phyloP scores from a whole-genome alignment of 2,329 filamentous ascomycete genomes.

The Ceratocystis huliohia region DNA sequence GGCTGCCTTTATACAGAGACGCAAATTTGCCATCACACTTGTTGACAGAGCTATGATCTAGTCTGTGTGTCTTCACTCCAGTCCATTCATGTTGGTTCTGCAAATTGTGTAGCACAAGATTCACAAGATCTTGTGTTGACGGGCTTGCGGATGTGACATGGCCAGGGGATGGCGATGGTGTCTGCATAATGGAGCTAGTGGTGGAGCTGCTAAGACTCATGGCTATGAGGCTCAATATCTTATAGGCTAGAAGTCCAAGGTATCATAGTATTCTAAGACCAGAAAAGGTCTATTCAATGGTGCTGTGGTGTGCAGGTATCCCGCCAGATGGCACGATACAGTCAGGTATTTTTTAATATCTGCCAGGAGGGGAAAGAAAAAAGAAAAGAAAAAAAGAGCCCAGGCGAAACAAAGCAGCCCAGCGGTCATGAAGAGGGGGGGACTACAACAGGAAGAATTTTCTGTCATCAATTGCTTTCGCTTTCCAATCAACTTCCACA shows the following conservation, averaged over 20 bases:
- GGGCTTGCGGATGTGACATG: slow-evolving; percentile 12
- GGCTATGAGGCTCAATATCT: neutral
- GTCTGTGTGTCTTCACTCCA: slow-evolving; percentile 41
- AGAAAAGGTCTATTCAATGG: no score
- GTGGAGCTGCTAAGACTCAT: neutral
- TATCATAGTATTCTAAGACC: neutral
- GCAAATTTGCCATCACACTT: slow-evolving; percentile 12
- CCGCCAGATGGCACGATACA: no score
- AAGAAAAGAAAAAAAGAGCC: neutral
- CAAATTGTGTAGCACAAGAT: slow-evolving; percentile 55
- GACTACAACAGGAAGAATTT: no score
- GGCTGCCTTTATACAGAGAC: slow-evolving; percentile 5
- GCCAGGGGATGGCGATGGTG: neutral
- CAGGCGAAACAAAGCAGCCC: neutral
- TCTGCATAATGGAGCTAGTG: slow-evolving; percentile 8
- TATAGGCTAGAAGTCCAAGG: neutral
- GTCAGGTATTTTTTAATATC: no score
- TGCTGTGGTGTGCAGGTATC: no score
- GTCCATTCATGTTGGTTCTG: slow-evolving; percentile 66
- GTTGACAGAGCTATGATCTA: slow-evolving; percentile 22
- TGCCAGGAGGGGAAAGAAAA: neutral
- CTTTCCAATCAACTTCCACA: no score
- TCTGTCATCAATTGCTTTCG: no score
- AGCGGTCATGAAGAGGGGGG: no score
- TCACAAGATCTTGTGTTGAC: slow-evolving; percentile 24